phyloP scores from a whole-genome alignment of 306 rosid genomes.

The Gleditsia sinensis region DNA sequence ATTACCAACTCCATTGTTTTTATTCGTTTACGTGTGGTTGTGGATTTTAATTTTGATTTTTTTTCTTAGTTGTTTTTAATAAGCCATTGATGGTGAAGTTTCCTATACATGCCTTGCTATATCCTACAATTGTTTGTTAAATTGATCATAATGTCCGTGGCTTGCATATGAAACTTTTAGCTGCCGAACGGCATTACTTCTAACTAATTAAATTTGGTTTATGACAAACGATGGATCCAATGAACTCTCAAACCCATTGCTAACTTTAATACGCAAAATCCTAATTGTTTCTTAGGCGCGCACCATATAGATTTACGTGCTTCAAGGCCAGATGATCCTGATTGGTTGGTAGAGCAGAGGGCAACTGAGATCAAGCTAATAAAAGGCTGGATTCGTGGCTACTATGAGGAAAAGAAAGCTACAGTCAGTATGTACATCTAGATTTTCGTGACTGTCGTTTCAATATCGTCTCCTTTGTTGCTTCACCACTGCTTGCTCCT shows the following conservation, averaged over 20 bases:
- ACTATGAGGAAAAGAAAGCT: conserved; percentile 43
- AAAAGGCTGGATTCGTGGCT: conserved; percentile 63
- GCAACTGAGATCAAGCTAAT: conserved; percentile 63
- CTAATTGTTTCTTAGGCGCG: conserved; percentile 53
- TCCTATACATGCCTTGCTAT: conserved; percentile 3
- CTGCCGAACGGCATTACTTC: background rate
- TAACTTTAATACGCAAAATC: background rate
- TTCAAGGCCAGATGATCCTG: conserved; percentile 67
- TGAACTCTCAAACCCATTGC: background rate
- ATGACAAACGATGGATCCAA: background rate
- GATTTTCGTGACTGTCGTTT: background rate
- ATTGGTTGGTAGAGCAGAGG: conserved; percentile 79
- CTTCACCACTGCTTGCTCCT: background rate
- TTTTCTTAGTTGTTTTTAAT: background rate
- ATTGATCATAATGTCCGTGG: background rate
- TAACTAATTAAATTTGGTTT: background rate
- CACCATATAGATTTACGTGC: conserved; percentile 85
- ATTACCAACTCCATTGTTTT: background rate
- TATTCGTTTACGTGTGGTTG: background rate
- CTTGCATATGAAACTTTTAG: background rate
- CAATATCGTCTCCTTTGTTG: background rate
- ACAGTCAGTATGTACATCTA: conserved; percentile 32
- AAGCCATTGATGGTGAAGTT: background rate
- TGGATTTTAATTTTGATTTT: background rate
- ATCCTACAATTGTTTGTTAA: conserved; percentile 1